Evolutionary conservation across 495 filamentous ascomycete species (phyloP).

Genomic region (Talaromyces liani): DNA sequence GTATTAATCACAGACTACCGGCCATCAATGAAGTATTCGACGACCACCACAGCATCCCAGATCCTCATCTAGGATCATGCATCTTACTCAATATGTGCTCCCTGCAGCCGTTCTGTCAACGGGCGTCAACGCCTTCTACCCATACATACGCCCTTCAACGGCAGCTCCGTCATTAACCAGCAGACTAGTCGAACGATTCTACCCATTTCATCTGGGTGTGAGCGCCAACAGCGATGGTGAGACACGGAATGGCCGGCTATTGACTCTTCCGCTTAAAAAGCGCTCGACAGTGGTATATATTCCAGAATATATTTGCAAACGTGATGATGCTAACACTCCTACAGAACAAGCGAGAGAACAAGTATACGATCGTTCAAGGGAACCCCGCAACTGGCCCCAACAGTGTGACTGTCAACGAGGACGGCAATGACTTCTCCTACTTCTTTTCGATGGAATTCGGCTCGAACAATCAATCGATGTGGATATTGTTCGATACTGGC

Average conservation of each 20-base stretch:
- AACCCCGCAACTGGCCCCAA: constrained; percentile 44
- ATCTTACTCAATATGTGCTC: constrained; percentile 12
- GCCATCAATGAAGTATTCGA: constrained; percentile 5
- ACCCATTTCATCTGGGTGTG: constrained; percentile 18
- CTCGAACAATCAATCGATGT: constrained; percentile 52
- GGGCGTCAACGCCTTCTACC: constrained; percentile 28
- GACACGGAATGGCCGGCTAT: constrained; percentile 6
- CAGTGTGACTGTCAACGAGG: constrained; percentile 62
- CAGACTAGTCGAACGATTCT: constrained; percentile 24
- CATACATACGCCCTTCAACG: constrained; percentile 19
- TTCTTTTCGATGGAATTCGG: constrained; percentile 64
- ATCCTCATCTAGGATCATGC: constrained; percentile 12
- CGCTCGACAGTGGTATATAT: constrained; percentile 11
- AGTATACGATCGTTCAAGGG: constrained; percentile 51
- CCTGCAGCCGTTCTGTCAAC: constrained; percentile 15
- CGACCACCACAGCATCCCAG: not conserved
- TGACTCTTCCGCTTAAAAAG: constrained; percentile 27
- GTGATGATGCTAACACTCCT: not conserved
- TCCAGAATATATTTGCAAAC: not conserved
- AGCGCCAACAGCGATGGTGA: constrained; percentile 14
- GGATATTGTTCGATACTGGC: constrained; percentile 74
- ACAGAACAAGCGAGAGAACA: constrained; percentile 33
- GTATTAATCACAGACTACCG: not conserved
- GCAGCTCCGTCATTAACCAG: constrained; percentile 8
- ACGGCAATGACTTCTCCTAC: constrained; percentile 72